Evolutionary conservation across 169 alveolate species (phyloP).

Genomic region (Plasmodium vivax): DNA sequence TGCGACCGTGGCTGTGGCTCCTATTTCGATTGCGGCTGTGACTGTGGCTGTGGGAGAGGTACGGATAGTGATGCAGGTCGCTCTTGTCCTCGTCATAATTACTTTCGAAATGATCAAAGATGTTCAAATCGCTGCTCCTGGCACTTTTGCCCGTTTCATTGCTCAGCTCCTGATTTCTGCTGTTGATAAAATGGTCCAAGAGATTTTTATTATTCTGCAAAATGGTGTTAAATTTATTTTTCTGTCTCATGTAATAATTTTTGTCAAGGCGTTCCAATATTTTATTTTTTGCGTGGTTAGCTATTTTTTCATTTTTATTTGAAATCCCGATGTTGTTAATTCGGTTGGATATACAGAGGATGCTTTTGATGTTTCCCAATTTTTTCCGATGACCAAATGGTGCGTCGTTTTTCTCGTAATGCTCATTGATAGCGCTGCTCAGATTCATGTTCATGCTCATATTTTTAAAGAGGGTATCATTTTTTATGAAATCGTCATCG

Average conservation of each 20-base stretch:
- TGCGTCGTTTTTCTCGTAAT: neutral
- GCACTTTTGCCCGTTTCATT: neutral
- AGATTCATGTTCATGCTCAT: neutral
- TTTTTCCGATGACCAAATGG: neutral
- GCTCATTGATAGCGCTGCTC: neutral
- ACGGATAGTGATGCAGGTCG: neutral
- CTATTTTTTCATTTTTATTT: slow-evolving; percentile 5
- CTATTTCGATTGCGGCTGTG: neutral
- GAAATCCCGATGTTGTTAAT: slow-evolving; percentile 8
- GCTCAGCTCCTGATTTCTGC: neutral
- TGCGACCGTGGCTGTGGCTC: neutral
- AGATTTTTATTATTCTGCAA: slow-evolving; percentile 8
- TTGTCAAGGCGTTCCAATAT: neutral
- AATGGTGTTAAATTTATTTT: neutral
- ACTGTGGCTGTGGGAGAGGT: neutral
- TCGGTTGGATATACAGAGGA: slow-evolving; percentile 19
- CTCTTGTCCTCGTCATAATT: neutral
- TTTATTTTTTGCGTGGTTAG: neutral
- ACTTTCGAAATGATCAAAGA: slow-evolving; percentile 9
- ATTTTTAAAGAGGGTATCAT: neutral
- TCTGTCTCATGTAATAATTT: slow-evolving; percentile 4
- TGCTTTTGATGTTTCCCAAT: slow-evolving; percentile 22
- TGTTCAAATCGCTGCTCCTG: neutral
- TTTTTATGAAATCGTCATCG: neutral
- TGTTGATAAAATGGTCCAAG: neutral